phyloP scores from a whole-genome alignment of 495 filamentous ascomycete species.

The Penicillium pancosmium region DNA sequence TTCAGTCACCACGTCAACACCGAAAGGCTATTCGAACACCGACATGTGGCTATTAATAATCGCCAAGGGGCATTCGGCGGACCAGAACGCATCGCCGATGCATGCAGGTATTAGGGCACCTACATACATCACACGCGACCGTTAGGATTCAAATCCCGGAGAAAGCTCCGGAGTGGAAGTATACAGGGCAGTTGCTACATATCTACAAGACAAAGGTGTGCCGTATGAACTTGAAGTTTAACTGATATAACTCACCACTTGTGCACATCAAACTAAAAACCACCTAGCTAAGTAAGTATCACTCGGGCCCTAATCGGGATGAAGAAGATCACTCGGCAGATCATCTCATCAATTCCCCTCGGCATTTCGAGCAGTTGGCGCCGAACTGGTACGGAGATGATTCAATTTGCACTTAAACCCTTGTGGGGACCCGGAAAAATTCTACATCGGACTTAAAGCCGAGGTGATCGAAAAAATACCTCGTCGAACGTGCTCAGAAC shows the following conservation, averaged over 20 bases:
- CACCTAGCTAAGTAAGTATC: background rate
- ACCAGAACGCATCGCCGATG: background rate
- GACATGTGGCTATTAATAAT: conserved; percentile 2
- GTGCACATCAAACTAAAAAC: no score
- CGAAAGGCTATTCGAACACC: background rate
- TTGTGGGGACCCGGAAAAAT: conserved; percentile 23
- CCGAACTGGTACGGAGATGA: conserved; percentile 11
- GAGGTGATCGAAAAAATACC: conserved; percentile 19
- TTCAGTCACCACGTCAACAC: background rate
- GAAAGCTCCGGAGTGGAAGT: background rate
- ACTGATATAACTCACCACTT: background rate
- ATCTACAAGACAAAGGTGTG: background rate
- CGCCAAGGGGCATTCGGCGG: background rate
- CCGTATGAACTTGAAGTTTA: no score
- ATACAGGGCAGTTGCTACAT: background rate
- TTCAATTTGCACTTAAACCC: conserved; percentile 11
- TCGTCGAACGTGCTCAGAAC: conserved; percentile 6
- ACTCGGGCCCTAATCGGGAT: background rate
- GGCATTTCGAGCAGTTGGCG: conserved; percentile 4
- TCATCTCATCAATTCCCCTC: conserved; percentile 6
- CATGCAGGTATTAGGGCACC: background rate
- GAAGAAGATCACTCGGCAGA: conserved; percentile 7
- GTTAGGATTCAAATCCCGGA: conserved; percentile 3
- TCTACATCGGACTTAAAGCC: conserved; percentile 12
- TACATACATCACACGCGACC: background rate